Base-by-base conservation (phyloP, 257 asterid species). In the Hygrophila difformis region DNA sequence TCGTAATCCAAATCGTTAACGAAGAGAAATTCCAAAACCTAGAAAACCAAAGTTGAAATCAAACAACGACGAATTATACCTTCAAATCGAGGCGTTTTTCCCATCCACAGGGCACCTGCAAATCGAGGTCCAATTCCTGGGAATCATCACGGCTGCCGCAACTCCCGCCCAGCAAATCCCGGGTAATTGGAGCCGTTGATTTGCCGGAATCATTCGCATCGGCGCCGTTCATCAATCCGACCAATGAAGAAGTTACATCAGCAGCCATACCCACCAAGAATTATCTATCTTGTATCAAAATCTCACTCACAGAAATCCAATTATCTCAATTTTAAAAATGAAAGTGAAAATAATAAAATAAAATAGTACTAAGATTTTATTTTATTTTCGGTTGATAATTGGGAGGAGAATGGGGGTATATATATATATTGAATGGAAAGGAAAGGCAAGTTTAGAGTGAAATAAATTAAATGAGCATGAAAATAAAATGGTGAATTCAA, bases 81-180 rank as follows among this genome's bases (percentile, higher is more conserved):
- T 77, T 80, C 18, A 87, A 39, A 55, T 87, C 97, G 12, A 87
- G 87, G 39, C 93, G 77, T 49, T 87, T 87, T 59, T 87, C 97
- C 94, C 93, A 87, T 26, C 97, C 97, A 48, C 66, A 73, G 15
- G 97, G 97, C 11, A 80, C 97, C 34, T 83, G 93, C 76, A 80
- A 64, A 70, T 87, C 94, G n/a, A 87, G 93, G 83, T 87, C 94
- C 55, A 87, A 29, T 49, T 87, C 97, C 41, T 75, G 71, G 3
- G 91, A 75, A 42, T 82, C 93, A 23, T 72, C n/a, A n/a, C n/a
- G n/a, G n/a, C n/a, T 77, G 35, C 71, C 57, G 11, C 65, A 54
- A 52, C 77, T 51, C 1, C 81, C 87, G 6, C 94, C 93, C 29
- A 87, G 94, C 38, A 87, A 49, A 68, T 87, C 94, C 43, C 84